Base-by-base conservation (phyloP, 2,329 filamentous ascomycete species). In the Penicillium olsonii region DNA sequence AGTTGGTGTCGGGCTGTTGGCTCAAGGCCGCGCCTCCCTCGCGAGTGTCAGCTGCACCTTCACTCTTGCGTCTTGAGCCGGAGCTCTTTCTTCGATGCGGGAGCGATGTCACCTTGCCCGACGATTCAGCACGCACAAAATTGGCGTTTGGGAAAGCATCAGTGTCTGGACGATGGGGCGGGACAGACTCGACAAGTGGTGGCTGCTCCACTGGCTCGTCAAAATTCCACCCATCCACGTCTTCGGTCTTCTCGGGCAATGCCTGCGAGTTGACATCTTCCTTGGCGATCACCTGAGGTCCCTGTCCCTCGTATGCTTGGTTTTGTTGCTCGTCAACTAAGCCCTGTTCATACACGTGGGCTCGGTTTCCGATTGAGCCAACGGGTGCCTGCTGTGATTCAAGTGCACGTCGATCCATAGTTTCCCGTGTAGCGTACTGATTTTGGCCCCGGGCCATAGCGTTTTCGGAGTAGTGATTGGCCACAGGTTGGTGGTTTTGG, bases 221-320 rank as follows among this genome's bases (percentile, higher is more conserved):
- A 60, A 99, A 99, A 64, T 95, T 92, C 94, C 94, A 99, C 8
- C 83, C 89, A 63, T 96, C 92, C 0, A 80, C 66, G 50, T 88
- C 84, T 4, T 78, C 73, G 29, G 63, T 60, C 42, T 64, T 85
- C 81, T 68, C 63, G 5, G 39, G 42, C 14, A 45, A 83, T 77
- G 19, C 72, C 63, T 74, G 37, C 74, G 75, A 17, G 50, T 66
- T 56, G 35, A 66, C 58, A n/a, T 77, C 74, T 41, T 79, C 77
- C 53, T 69, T 72, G 5, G 59, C 54, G 3, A 70, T 62, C 40
- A 82, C 70, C 41, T 78, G 77, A 41, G 80, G 73, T 17, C 82
- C 82, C 59, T 81, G 81, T 19, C 73, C 72, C 61, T 87, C 83
- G 55, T 78, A 85, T 33, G 72, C 74, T 62, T 85, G 81, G 12